phyloP scores from a whole-genome alignment of 345 rosid genomes.

The Brassica rapa region DNA sequence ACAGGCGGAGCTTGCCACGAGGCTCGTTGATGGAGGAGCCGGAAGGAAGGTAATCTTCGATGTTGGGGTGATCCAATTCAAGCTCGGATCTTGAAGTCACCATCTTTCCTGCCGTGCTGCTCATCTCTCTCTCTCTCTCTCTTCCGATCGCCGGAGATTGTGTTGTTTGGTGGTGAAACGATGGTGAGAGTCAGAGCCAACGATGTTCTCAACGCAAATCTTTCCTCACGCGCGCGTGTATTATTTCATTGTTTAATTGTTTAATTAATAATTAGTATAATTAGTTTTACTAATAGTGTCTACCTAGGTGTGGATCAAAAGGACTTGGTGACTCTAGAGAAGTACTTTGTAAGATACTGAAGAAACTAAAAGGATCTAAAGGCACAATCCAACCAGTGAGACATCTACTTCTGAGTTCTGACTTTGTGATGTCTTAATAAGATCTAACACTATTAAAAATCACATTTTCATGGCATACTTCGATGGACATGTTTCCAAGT shows the following conservation, averaged over 20 bases:
- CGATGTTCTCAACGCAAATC: background rate
- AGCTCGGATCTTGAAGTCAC: constrained; percentile 66
- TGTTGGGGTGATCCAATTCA: constrained; percentile 76
- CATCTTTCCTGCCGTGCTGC: constrained; percentile 43
- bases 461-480: too few relatives aligned
- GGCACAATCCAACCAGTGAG: too few relatives aligned
- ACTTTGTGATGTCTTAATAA: too few relatives aligned
- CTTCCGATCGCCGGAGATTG: constrained; percentile 13
- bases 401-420: too few relatives aligned
- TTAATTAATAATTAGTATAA: background rate
- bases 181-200: background rate
- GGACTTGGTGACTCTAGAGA: constrained; percentile 69
- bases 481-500: too few relatives aligned
- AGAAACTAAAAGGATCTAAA: too few relatives aligned
- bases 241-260: background rate
- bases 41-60: constrained; percentile 90
- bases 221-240: constrained; percentile 7
- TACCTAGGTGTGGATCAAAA: background rate
- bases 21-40: constrained; percentile 84
- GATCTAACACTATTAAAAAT: too few relatives aligned
- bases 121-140: constrained; percentile 9
- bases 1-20: constrained; percentile 81
- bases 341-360: constrained; percentile 47
- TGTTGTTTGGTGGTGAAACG: background rate
- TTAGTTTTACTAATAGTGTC: background rate